Evolutionary conservation across 805 yeast genomes (phyloP).

Genomic region (Starmerella lactis-condensi): DNA sequence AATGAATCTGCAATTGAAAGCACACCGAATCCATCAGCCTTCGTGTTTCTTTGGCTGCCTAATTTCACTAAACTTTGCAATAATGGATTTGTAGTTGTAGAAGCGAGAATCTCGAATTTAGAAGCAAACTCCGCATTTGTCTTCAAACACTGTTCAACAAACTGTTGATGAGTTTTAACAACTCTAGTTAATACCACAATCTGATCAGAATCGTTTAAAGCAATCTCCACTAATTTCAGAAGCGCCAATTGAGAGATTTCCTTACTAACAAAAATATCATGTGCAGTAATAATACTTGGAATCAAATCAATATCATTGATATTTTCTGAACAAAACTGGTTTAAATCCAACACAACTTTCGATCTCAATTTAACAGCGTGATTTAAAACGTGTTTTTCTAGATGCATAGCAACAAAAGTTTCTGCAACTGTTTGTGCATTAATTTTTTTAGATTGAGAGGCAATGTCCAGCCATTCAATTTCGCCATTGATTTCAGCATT

Average conservation of each 20-base stretch:
- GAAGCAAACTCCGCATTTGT: background rate
- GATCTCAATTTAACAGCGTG: conserved; percentile 4
- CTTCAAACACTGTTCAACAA: background rate
- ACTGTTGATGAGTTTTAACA: conserved; percentile 1
- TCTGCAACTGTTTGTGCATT: conserved; percentile 11
- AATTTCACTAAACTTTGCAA: too few relatives aligned
- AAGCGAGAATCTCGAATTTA: conserved; percentile 4
- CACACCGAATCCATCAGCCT: too few relatives aligned
- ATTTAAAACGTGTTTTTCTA: conserved; percentile 3
- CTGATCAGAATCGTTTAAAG: conserved; percentile 2
- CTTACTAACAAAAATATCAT: conserved; percentile 5
- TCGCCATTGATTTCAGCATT: conserved; percentile 1
- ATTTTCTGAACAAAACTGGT: conserved; percentile 2
- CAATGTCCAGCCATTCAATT: conserved; percentile 10
- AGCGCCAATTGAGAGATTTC: conserved; percentile 4
- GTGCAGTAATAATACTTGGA: conserved; percentile 8
- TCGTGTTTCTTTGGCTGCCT: too few relatives aligned
- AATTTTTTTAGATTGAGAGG: conserved; percentile 6
- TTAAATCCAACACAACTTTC: too few relatives aligned
- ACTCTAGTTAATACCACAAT: conserved; percentile 4
- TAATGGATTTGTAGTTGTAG: too few relatives aligned
- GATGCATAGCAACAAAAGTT: conserved; percentile 1
- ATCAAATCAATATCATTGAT: conserved; percentile 2
- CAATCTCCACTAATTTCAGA: conserved; percentile 3
- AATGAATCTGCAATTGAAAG: too few relatives aligned